Conservation (phyloP, 2,329 filamentous ascomycete genomes). For the Hypoxylon rubiginosum region DNA sequence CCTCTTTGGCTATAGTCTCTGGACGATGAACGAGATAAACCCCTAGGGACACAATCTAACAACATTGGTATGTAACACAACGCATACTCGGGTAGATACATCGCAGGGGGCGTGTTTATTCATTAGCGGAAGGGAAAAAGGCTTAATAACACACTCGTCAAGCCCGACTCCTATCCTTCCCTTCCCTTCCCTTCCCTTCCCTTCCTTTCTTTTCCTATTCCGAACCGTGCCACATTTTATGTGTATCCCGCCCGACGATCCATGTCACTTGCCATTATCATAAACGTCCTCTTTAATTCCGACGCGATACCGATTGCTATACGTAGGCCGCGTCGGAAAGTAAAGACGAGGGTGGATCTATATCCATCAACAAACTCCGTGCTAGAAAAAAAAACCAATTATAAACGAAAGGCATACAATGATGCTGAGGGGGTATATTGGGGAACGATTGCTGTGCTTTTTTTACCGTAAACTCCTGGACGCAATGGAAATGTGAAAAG, state of each 20-base stretch:
- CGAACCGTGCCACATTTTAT: not conserved
- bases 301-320: not conserved
- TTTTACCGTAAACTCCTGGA: not conserved
- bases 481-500: not conserved
- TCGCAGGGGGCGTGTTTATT: not conserved
- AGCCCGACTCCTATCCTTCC: not conserved
- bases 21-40: not conserved
- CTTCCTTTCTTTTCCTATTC: not conserved
- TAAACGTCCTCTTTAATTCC: not conserved
- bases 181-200: not conserved
- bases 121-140: not conserved
- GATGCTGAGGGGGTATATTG: constrained; percentile 33
- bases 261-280: not conserved
- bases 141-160: not conserved
- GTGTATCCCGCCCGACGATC: not conserved
- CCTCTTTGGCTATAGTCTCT: not conserved
- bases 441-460: constrained; percentile 21
- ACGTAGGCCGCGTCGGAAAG: not conserved
- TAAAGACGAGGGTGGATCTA: not conserved
- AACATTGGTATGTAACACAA: not conserved
- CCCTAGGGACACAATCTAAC: not conserved
- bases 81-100: not conserved
- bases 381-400: not conserved
- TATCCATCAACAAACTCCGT: constrained; percentile 3
- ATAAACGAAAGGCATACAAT: not conserved